Evolutionary conservation across 169 alveolate genomes (phyloP).

Genomic region (Plasmodium relictum): DNA sequence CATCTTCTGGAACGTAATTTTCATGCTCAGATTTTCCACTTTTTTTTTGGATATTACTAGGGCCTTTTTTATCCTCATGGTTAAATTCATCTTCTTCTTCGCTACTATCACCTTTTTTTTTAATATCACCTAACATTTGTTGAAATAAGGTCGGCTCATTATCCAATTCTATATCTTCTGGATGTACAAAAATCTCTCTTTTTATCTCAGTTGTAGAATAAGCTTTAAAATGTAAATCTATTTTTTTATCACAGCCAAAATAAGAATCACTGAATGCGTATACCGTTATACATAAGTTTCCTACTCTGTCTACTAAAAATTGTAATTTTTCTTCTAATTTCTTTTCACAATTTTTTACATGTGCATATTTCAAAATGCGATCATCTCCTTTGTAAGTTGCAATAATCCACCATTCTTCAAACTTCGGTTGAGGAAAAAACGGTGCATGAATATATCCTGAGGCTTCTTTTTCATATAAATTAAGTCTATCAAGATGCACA

Average conservation of each 20-base stretch:
- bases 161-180: slow-evolving; percentile 90
- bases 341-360: slow-evolving; percentile 83
- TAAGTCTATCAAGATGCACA: slow-evolving; percentile 85
- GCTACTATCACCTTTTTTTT: slow-evolving; percentile 81
- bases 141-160: slow-evolving; percentile 89
- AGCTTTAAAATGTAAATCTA: slow-evolving; percentile 79
- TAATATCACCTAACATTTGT: slow-evolving; percentile 88
- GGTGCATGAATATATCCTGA: slow-evolving; percentile 94
- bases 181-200: slow-evolving; percentile 86
- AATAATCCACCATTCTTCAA: slow-evolving; percentile 93
- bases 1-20: slow-evolving; percentile 61
- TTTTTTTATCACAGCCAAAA: slow-evolving; percentile 86
- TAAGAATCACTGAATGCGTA: slow-evolving; percentile 85
- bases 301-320: slow-evolving; percentile 86
- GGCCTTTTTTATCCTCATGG: slow-evolving; percentile 38
- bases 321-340: slow-evolving; percentile 82
- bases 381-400: slow-evolving; percentile 82
- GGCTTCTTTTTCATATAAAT: slow-evolving; percentile 87
- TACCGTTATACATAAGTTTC: slow-evolving; percentile 81
- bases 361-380: slow-evolving; percentile 84
- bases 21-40: slow-evolving; percentile 20
- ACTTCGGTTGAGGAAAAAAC: slow-evolving; percentile 89
- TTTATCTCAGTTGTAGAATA: slow-evolving; percentile 79
- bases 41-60: background rate
- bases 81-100: slow-evolving; percentile 88